These are phyloP conservation scores for Nakazawaea molendinolei DNA, from an alignment of 805 yeast species.

Conservation along the genomic window DNA sequence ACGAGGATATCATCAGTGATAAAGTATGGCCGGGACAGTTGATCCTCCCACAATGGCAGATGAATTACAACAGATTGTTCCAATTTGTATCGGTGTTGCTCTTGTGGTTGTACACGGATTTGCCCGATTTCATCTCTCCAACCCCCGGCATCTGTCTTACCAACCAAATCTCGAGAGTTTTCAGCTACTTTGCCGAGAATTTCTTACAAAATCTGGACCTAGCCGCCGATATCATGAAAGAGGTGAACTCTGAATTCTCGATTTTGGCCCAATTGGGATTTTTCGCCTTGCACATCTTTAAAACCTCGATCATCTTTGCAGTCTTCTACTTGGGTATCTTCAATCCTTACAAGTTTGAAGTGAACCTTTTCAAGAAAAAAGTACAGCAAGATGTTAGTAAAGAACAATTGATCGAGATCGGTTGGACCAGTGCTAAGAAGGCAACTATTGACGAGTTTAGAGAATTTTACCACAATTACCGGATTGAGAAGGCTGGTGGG, in stretches of 20 bases:
- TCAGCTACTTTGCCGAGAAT: conserved; percentile 21
- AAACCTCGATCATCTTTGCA: conserved; percentile 48
- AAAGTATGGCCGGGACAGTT: conserved; percentile 88
- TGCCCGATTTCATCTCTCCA: conserved; percentile 84
- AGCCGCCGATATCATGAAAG: conserved; percentile 43
- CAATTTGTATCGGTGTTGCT: conserved; percentile 34
- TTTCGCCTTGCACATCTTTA: conserved; percentile 66
- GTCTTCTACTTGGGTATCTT: conserved; percentile 62
- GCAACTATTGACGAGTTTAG: conserved; percentile 65
- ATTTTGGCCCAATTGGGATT: conserved; percentile 55
- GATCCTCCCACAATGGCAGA: conserved; percentile 66
- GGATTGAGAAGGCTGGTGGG: conserved; percentile 65
- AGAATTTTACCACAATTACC: conserved; percentile 56
- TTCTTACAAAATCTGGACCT: conserved; percentile 33
- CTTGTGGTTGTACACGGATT: conserved; percentile 85
- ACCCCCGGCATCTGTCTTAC: conserved; percentile 88
- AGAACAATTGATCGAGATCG: conserved; percentile 57
- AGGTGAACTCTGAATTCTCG: conserved; percentile 34
- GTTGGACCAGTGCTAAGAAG: conserved; percentile 93
- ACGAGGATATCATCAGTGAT: conserved; percentile 43
- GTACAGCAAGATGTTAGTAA: conserved; percentile 31
- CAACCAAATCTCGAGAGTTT: conserved; percentile 38
- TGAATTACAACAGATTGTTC: conserved; percentile 34
- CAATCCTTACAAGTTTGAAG: conserved; percentile 63
- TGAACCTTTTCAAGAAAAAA: conserved; percentile 25